Evolutionary conservation across 306 rosid genomes (phyloP), one percentile per base, ranked within the genome.

Genomic region (Morella rubra): DNA sequence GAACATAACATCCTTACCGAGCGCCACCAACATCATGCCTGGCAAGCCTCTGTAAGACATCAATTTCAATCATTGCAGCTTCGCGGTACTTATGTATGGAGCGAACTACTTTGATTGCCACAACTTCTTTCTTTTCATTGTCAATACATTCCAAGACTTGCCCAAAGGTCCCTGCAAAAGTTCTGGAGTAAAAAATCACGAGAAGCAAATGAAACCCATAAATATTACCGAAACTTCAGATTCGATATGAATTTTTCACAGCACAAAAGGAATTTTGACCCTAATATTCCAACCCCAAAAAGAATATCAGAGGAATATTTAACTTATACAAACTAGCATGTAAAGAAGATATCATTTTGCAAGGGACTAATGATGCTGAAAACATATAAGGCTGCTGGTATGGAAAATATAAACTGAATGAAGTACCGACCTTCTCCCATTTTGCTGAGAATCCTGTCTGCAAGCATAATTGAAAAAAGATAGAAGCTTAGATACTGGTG

Each of bases 1-100:
- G n/a, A 81, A 44, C 49, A n/a, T 50, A 42, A 84, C 18, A 73
- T 80, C 81, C 89, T 82, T 86, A 91, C 95, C 88, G 89, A 53
- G 87, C 52, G 86, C 89, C 91, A 75, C 87, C 86, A 47, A 85
- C 71, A 80, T 90, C 97, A 73, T 89, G 85, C 77, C 89, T 84
- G 22, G 85, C 89, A 27, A 90, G 95, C 88, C 88, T 85, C 71
- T 88, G 85, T 52, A 90, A 75, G 66, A 91, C 90, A 72, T 90
- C 93, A 45, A 90, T 88, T 84, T 92, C 97, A 74, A 88, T 90
- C 93, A 88, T 90, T 52, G 91, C 97, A 82, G 95, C 95, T 72
- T 86, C 97, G 0, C 90, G 90, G 73, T 90, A 90, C 79, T 88
- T 90, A 56, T 78, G 86, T 69, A 91, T 84, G 72, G 93, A 86